phyloP scores from a whole-genome alignment of 306 rosid genomes.

The Nissolia schottii region DNA sequence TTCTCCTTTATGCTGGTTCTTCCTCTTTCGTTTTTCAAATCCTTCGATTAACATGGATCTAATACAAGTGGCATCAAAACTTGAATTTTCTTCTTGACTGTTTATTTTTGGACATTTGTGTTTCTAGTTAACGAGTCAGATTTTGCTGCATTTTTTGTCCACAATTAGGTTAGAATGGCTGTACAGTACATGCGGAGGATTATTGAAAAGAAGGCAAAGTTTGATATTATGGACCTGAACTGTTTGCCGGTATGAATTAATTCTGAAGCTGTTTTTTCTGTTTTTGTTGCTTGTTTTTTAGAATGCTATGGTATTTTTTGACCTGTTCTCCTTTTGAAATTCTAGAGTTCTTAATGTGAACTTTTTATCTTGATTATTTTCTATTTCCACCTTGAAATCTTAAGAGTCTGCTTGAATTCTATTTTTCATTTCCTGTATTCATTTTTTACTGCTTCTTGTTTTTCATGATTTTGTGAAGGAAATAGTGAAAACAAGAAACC shows the following conservation, averaged over 20 bases:
- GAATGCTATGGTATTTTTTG: not conserved
- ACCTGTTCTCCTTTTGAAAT: not conserved
- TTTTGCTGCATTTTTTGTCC: conserved; percentile 4
- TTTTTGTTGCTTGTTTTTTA: not conserved
- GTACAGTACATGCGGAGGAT: conserved; percentile 94
- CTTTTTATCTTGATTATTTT: not conserved
- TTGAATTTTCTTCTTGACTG: not conserved
- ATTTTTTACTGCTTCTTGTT: not conserved
- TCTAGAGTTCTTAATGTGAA: not conserved
- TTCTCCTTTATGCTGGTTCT: not conserved
- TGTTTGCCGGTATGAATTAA: conserved; percentile 68
- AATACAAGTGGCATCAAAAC: not conserved
- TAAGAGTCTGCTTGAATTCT: not conserved
- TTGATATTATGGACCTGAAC: conserved; percentile 89
- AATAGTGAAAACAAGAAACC: too few relatives aligned
- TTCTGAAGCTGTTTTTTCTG: not conserved
- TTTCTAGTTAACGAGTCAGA: not conserved
- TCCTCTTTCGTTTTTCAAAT: not conserved
- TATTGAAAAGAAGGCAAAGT: conserved; percentile 91
- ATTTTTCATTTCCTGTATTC: not conserved
- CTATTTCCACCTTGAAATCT: not conserved
- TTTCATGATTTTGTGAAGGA: too few relatives aligned
- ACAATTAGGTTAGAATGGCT: conserved; percentile 79
- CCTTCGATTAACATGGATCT: not conserved
- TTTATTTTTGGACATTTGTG: not conserved